A percentile compares a stretch with the other conserved stretches of the same genome.
Evolutionary conservation across 495 filamentous ascomycete genomes (phyloP).

Genomic region (Talaromyces wortmannii): DNA sequence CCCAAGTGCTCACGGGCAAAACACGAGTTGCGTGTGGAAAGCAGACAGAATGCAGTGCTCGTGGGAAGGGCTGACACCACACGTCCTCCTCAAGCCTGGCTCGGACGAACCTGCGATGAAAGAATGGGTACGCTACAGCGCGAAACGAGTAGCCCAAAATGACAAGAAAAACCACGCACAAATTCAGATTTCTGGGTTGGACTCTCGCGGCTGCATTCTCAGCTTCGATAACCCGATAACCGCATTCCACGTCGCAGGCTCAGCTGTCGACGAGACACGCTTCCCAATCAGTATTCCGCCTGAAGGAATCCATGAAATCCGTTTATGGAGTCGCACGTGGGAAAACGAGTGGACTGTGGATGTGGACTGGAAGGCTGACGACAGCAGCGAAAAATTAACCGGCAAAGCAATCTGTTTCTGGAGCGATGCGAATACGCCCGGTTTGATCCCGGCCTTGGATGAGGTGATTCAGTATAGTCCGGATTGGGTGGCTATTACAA

Average conservation of each 20-base stretch:
- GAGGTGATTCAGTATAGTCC: slow-evolving; percentile 73
- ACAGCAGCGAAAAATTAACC: slow-evolving; percentile 36
- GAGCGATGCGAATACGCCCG: slow-evolving; percentile 72
- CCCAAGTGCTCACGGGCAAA: slow-evolving; percentile 62
- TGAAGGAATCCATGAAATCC: slow-evolving; percentile 46
- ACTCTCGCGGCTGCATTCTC: slow-evolving; percentile 67
- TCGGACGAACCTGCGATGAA: slow-evolving; percentile 33
- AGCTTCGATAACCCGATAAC: slow-evolving; percentile 55
- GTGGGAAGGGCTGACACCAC: slow-evolving; percentile 62
- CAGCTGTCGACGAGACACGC: slow-evolving; percentile 41
- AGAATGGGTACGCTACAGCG: slow-evolving; percentile 58
- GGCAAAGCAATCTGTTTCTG: slow-evolving; percentile 77
- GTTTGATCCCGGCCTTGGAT: slow-evolving; percentile 76
- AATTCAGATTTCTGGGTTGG: slow-evolving; percentile 54
- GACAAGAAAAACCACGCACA: slow-evolving; percentile 31
- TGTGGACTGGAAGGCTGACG: slow-evolving; percentile 51
- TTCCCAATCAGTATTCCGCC: slow-evolving; percentile 46
- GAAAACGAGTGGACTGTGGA: slow-evolving; percentile 67
- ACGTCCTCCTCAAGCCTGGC: slow-evolving; percentile 31
- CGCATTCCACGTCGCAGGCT: slow-evolving; percentile 53
- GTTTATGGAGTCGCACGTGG: slow-evolving; percentile 73
- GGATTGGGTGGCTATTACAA: slow-evolving; percentile 69
- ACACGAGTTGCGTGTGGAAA: slow-evolving; percentile 42
- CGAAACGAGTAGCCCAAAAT: slow-evolving; percentile 29
- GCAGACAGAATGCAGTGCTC: slow-evolving; percentile 54